Base-by-base conservation (phyloP, 2,329 filamentous ascomycete genomes). In the Colletotrichum gigasporum region DNA sequence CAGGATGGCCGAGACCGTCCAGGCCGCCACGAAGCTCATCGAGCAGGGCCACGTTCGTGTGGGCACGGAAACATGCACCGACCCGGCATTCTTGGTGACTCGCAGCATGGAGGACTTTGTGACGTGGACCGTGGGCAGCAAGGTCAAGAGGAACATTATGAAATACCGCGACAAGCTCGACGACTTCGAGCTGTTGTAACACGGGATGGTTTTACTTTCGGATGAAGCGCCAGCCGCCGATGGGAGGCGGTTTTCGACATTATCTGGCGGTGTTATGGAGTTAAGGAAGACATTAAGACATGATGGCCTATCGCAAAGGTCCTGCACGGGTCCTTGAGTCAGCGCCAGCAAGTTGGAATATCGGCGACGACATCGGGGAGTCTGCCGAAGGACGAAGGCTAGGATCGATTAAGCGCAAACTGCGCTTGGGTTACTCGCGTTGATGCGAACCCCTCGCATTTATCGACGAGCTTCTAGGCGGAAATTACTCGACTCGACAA, bases 121-220 rank as follows among this genome's bases (percentile, higher is more conserved):
- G 16, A 97, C 95, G 0, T 98, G 95, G 95, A 91, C 95, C 9
- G 92, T 96, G 72, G 93, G 93, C 65, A 96, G 93, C 79, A 97
- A 97, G 91, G 94, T 98, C 77, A 97, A 97, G 90, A 87, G 91
- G 75, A 96, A 94, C 75, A 97, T 97, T 68, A 90, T 97, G 87
- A 93, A 92, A 79, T 98, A 97, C 76, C 89, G 93, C 71, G 94
- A 97, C 78, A 93, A 97, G 83, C 79, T 97, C 79, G 95, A 98
- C 79, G 95, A 98, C 79, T 98, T 97, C 74, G 95, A 98, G 81
- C 81, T 97, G 74, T 81, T 97, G 72, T 96, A 78, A 87, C 9
- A 55, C 30, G 28, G 50, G 48, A 44, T 18, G 41, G 39, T 44
- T 51, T 62, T 16, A 62, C 56, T 65, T 62, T 55, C 62, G 57